A percentile compares a stretch with the other conserved stretches of the same genome.
Conservation (phyloP, 78 protist species). For the Dictyostelium brefeldianum region DNA sequence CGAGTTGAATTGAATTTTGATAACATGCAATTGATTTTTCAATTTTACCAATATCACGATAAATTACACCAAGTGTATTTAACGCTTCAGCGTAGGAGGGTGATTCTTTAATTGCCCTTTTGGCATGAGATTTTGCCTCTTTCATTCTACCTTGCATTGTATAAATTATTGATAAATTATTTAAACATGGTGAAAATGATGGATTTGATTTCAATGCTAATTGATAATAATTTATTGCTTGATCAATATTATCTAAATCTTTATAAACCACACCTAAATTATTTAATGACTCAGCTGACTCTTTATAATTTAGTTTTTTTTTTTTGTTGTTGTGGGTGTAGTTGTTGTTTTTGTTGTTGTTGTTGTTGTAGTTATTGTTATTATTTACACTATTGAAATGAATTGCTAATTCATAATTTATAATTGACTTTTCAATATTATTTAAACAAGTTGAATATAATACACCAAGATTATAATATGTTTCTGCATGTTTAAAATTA, state of each 20-base stretch:
- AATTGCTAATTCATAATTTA: constrained; percentile 85
- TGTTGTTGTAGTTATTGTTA: too few relatives aligned
- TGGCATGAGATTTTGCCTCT: constrained; percentile 19
- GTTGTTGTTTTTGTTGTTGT: too few relatives aligned
- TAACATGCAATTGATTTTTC: constrained; percentile 66
- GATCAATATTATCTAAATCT: constrained; percentile 42
- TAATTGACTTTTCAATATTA: constrained; percentile 58
- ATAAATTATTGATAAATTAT: constrained; percentile 75
- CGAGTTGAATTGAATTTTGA: constrained; percentile 16
- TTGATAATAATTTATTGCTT: constrained; percentile 73
- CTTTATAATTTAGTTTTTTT: too few relatives aligned
- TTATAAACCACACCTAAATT: constrained; percentile 87
- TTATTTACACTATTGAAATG: constrained; percentile 15
- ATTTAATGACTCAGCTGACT: constrained; percentile 87
- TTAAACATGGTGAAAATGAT: constrained; percentile 58
- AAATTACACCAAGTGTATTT: constrained; percentile 83
- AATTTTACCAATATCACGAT: constrained; percentile 80
- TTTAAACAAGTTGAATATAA: constrained; percentile 16
- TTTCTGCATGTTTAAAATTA: constrained; percentile 75
- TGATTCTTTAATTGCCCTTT: constrained; percentile 55
- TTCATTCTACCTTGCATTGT: constrained; percentile 69
- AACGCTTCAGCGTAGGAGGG: constrained; percentile 78
- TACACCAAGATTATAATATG: constrained; percentile 89
- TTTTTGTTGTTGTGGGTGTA: too few relatives aligned
- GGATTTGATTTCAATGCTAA: constrained; percentile 58